Conservation (phyloP, 768 basidiomycete genomes). For the Tylopilus intermedius region DNA sequence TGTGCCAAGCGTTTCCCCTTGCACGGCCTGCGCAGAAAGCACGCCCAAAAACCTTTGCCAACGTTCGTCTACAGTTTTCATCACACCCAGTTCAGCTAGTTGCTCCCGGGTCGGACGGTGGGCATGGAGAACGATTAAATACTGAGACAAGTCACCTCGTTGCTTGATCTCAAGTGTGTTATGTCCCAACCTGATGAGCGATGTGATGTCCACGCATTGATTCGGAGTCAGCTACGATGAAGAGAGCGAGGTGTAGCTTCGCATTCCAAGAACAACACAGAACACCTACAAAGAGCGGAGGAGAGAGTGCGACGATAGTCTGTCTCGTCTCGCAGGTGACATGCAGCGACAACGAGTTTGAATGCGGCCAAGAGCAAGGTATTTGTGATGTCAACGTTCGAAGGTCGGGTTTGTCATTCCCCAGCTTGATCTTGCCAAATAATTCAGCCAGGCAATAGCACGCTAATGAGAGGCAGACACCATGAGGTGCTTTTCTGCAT, state of each 20-base stretch:
- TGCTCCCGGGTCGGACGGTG: constrained; percentile 49
- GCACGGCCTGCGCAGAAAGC: constrained; percentile 10
- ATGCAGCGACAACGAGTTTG: constrained; percentile 19
- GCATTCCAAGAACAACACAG: not conserved
- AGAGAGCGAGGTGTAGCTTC: not conserved
- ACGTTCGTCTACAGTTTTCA: constrained; percentile 11
- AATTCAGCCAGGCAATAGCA: constrained; percentile 37
- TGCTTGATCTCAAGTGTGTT: constrained; percentile 45
- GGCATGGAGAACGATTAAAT: constrained; percentile 42
- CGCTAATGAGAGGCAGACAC: constrained; percentile 42
- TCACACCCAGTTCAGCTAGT: constrained; percentile 25
- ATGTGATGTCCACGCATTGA: constrained; percentile 48
- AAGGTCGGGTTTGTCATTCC: constrained; percentile 13
- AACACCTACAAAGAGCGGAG: constrained; percentile 36
- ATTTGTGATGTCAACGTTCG: constrained; percentile 22
- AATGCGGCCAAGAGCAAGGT: constrained; percentile 42
- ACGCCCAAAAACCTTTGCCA: constrained; percentile 20
- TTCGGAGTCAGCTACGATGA: constrained; percentile 41
- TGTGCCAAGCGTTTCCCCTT: not conserved
- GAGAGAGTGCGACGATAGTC: constrained; percentile 19
- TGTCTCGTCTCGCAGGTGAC: constrained; percentile 5
- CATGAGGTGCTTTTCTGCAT: constrained; percentile 31
- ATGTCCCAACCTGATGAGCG: constrained; percentile 35
- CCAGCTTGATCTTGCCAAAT: constrained; percentile 13
- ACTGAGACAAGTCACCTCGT: constrained; percentile 38